These are phyloP conservation scores for Porphyrellus cyaneotinctus DNA, from an alignment of 768 basidiomycete species.

Conservation along the genomic window DNA sequence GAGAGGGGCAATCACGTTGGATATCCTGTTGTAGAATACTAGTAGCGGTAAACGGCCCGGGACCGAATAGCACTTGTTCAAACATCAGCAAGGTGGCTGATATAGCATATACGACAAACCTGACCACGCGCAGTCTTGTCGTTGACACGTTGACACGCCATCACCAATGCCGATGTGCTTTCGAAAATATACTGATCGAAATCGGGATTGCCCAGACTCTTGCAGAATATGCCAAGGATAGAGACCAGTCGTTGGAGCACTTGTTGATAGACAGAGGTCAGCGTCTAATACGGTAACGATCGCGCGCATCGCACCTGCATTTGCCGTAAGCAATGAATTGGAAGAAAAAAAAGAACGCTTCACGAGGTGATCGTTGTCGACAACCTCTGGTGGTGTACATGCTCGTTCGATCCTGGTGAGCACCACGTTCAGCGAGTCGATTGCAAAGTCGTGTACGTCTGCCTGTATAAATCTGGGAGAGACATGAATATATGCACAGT, in stretches of 20 bases:
- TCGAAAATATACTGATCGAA: slow-evolving; percentile 99
- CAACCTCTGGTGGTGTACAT: slow-evolving; percentile 83
- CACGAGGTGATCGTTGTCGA: slow-evolving; percentile 98
- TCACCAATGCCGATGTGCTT: slow-evolving; percentile 86
- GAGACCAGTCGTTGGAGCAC: slow-evolving; percentile 70
- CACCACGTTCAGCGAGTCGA: slow-evolving; percentile 64
- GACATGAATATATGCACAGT: slow-evolving; percentile 12
- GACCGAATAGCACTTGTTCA: slow-evolving; percentile 77
- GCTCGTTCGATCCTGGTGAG: slow-evolving; percentile 77
- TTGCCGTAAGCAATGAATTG: not conserved
- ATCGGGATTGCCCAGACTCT: slow-evolving; percentile 95
- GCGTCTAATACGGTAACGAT: slow-evolving; percentile 79
- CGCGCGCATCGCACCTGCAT: slow-evolving; percentile 94
- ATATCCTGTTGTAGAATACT: slow-evolving; percentile 93
- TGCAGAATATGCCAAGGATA: slow-evolving; percentile 84
- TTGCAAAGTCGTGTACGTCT: too few species aligned
- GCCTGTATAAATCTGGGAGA: slow-evolving; percentile 73
- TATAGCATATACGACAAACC: slow-evolving; percentile 76
- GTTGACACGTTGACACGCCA: slow-evolving; percentile 44
- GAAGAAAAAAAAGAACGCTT: slow-evolving; percentile 60
- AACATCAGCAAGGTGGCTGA: slow-evolving; percentile 67
- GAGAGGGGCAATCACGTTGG: slow-evolving; percentile 55
- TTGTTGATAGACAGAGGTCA: slow-evolving; percentile 63
- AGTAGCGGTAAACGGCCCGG: slow-evolving; percentile 82
- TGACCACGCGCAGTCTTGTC: slow-evolving; percentile 23